A percentile compares a stretch with the other conserved stretches of the same genome.
phyloP scores from a whole-genome alignment of 208 protist genomes.

The Acanthamoeba sp. region DNA sequence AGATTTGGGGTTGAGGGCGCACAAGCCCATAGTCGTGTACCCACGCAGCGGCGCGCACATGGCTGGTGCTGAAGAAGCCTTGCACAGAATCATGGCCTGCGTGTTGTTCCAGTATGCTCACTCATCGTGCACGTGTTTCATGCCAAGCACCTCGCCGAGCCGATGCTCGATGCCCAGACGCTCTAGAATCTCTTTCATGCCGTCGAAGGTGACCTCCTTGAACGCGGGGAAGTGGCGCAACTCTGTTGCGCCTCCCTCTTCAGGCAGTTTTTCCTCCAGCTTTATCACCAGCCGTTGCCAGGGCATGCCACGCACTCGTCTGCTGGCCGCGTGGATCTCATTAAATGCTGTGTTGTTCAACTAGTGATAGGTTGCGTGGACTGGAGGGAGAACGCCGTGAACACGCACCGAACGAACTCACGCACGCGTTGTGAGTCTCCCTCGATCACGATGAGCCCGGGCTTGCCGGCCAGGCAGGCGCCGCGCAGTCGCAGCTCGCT shows the following conservation, averaged over 20 bases:
- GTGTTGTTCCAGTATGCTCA: too few species aligned
- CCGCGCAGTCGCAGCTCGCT: slow-evolving; percentile 32
- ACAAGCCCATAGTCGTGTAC: too few species aligned
- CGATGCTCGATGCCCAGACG: neutral
- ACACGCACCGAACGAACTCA: slow-evolving; percentile 35
- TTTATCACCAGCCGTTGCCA: slow-evolving; percentile 6
- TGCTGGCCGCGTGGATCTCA: neutral
- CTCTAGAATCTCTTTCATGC: neutral
- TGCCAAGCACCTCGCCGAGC: slow-evolving; percentile 8
- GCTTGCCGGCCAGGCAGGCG: slow-evolving; percentile 41
- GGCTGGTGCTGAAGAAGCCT: too few species aligned
- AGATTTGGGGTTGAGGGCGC: too few species aligned
- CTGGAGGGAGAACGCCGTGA: neutral
- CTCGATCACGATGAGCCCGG: slow-evolving; percentile 20
- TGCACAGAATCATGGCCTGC: too few species aligned
- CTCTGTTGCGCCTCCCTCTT: neutral
- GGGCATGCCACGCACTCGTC: neutral
- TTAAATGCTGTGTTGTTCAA: neutral
- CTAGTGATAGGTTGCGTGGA: neutral
- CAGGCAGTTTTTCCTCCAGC: neutral
- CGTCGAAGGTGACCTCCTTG: slow-evolving; percentile 23
- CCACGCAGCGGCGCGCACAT: too few species aligned
- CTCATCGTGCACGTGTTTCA: too few species aligned
- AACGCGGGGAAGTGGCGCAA: neutral
- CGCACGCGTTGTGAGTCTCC: neutral